phyloP scores from a whole-genome alignment of 2,329 filamentous ascomycete genomes.

The Aspergillus eucalypticola region DNA sequence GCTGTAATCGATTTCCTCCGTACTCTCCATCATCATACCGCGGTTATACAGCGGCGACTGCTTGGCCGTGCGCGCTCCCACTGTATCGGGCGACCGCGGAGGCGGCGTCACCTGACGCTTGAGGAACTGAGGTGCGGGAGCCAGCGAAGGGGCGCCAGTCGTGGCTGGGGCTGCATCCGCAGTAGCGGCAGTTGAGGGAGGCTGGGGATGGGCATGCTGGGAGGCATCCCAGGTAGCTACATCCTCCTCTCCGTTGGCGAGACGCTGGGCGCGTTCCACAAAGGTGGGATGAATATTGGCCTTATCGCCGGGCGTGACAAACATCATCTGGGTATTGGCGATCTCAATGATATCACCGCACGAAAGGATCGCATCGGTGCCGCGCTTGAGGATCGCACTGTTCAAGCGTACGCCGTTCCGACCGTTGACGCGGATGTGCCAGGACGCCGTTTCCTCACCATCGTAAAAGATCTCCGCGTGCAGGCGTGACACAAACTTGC shows the following conservation, averaged over 20 bases:
- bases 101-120: conserved; percentile 47
- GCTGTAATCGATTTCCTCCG: conserved; percentile 60
- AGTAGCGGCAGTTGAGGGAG: conserved; percentile 21
- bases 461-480: conserved; percentile 77
- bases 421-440: conserved; percentile 85
- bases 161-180: conserved; percentile 26
- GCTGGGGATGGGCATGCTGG: conserved; percentile 41
- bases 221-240: conserved; percentile 38
- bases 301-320: conserved; percentile 80
- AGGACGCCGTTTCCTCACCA: conserved; percentile 62
- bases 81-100: conserved; percentile 42
- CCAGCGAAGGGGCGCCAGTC: conserved; percentile 37
- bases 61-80: conserved; percentile 42
- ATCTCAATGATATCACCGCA: conserved; percentile 93
- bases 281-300: conserved; percentile 69
- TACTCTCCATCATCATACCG: conserved; percentile 56
- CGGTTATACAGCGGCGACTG: conserved; percentile 52
- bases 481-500: conserved; percentile 75
- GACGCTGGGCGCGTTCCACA: conserved; percentile 63
- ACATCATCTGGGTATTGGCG: conserved; percentile 95
- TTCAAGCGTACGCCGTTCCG: conserved; percentile 90
- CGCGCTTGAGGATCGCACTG: conserved; percentile 67
- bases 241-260: conserved; percentile 44
- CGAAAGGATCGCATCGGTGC: conserved; percentile 65
- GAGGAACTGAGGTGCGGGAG: conserved; percentile 46